Evolutionary conservation across 179 eudicot species (phyloP).

Genomic region (Gypsophila paniculata): DNA sequence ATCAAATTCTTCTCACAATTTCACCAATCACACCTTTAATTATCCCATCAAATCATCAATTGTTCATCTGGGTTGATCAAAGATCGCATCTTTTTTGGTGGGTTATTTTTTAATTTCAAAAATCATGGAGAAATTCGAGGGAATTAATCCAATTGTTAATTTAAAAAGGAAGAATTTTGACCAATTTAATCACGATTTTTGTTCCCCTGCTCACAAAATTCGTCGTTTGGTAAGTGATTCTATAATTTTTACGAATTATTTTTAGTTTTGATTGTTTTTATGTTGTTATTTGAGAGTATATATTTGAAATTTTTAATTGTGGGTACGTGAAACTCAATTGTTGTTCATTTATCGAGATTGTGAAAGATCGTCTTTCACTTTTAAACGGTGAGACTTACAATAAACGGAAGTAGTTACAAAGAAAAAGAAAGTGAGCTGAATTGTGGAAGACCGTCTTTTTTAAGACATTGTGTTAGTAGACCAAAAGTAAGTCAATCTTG

Average conservation of each 20-base stretch:
- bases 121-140: not conserved
- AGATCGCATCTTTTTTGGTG: not conserved
- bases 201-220: constrained; percentile 70
- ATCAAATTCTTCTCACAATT: not conserved
- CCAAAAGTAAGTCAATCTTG: too few species aligned
- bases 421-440: too few species aligned
- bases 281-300: not conserved
- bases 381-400: too few species aligned
- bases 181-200: constrained; percentile 49
- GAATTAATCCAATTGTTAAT: constrained; percentile 21
- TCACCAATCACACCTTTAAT: not conserved
- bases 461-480: too few species aligned
- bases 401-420: too few species aligned
- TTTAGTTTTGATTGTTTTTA: not conserved
- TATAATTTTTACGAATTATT: not conserved
- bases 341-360: too few species aligned
- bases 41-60: not conserved
- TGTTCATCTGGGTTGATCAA: not conserved
- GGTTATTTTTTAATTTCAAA: not conserved
- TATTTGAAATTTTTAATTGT: not conserved
- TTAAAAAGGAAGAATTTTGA: constrained; percentile 63
- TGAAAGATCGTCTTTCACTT: too few species aligned
- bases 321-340: not conserved
- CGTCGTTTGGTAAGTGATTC: constrained; percentile 60
- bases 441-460: too few species aligned